Evolutionary conservation across 768 basidiomycete species (phyloP), one percentile per base, ranked within the genome.

Genomic region (Ephemerocybe angulata): DNA sequence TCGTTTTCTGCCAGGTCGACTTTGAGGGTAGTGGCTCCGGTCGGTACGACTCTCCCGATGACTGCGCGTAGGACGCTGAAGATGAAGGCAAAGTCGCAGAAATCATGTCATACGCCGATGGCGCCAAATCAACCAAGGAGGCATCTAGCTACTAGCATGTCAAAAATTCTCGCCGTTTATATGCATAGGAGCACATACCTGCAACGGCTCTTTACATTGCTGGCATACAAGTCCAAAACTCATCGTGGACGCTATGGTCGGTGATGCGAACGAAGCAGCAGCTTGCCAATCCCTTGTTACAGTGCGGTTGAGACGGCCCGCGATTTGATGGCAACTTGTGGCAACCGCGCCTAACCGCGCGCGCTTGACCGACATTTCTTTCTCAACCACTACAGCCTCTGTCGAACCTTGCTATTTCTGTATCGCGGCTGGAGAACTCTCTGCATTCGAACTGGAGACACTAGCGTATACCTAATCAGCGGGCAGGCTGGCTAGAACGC

Each of bases 181-280:
- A 43, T 48, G 33, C 37, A 25, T 31, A 22, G n/a, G n/a, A n/a
- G 43, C 49, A 70, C 59, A 56, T 67, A 88, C 88, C 81, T 93
- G 87, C 30, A 97, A 73, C 5, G 90, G 91, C 65, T 95, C 89
- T 71, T 92, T 93, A 77, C 91, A 93, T 71, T 93, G 91, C 65
- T 93, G 90, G 63, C 91, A 93, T 47, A 88, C 78, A 30, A 76
- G 69, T 43, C 71, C 74, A 53, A 69, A 69, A 58, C 72, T 80
- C 78, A 79, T 81, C 55, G 56, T 70, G 47, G 59, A 33, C 17
- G 35, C 19, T 24, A 24, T 13, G 19, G 30, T n/a, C 4, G 13
- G 8, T n/a, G 8, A 8, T 22, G 7, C 21, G 13, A 25, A 22
- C 28, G 17, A 19, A 10, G 38, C 7, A 41, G 7, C 15, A 41